Percentiles rank a stretch among this genome's conserved stretches.
These are phyloP conservation scores for Umbelopsis isabellina DNA, from an alignment of 192 early-diverging fungal genomes.

Conservation along the genomic window DNA sequence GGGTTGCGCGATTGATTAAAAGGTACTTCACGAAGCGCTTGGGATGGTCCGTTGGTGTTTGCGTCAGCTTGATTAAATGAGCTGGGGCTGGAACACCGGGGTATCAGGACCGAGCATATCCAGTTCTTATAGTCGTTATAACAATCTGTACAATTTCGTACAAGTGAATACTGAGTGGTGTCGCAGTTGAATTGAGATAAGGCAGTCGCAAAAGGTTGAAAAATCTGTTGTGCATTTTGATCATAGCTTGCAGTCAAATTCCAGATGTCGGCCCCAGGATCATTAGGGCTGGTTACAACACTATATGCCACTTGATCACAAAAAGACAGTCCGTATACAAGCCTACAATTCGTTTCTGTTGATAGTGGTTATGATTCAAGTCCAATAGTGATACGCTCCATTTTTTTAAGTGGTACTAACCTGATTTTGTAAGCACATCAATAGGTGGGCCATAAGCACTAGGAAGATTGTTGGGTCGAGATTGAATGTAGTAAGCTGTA, in stretches of 20 bases:
- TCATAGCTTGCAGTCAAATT: conserved; percentile 48
- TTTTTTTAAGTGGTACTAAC: conserved; percentile 30
- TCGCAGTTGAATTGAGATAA: conserved; percentile 56
- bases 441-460: conserved; percentile 35
- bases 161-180: conserved; percentile 55
- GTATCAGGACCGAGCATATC: conserved; percentile 58
- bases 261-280: conserved; percentile 28
- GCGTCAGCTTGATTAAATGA: conserved; percentile 21
- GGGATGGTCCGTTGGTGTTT: conserved; percentile 24
- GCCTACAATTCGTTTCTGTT: conserved; percentile 46
- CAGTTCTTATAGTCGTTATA: conserved; percentile 54
- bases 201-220: conserved; percentile 51
- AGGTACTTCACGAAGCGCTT: conserved; percentile 27
- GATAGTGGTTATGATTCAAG: conserved; percentile 23
- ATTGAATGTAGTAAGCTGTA: conserved; percentile 44
- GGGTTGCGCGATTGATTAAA: conserved; percentile 39
- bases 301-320: conserved; percentile 60
- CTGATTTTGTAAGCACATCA: conserved; percentile 33
- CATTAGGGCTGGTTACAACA: conserved; percentile 40
- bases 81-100: conserved; percentile 47
- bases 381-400: conserved; percentile 27
- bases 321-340: conserved; percentile 53
- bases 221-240: conserved; percentile 37
- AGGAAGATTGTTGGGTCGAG: conserved; percentile 31
- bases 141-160: conserved; percentile 60